Base-by-base conservation (phyloP, 169 alveolate genomes). In the Fabrea salina region DNA sequence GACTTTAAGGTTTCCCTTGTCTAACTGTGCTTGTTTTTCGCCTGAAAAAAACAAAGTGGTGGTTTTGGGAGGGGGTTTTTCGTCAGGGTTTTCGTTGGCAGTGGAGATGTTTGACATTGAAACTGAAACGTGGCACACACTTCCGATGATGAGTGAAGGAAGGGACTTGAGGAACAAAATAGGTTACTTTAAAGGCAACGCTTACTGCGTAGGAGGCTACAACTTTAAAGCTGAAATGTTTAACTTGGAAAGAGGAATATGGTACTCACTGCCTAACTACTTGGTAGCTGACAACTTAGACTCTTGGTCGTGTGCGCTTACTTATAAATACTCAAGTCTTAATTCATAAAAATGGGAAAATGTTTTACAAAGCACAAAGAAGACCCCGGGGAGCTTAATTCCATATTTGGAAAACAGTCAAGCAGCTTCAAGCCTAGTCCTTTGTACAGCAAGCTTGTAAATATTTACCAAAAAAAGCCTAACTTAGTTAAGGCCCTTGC, bases 91-190 rank as follows among this genome's bases (percentile, higher is more conserved):
- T 64, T 82, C 89, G 5, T 79, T 67, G n/a, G 76, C 85, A 59
- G 87, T 86, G 5, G 79, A 86, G 57, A 75, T 77, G 80, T 64
- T 84, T 37, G 91, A 89, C 71, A 71, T 86, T 3, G 85, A 86
- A n/a, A 81, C 61, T 6, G 54, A 74, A 33, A 68, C 61, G 39
- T 74, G 86, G 82, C 59, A 47, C 37, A 30, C 82, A 5, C 51
- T 86, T 2, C 86, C 90, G 0, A 57, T 41, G 16, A 89, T 89
- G 92, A 82, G 61, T 64, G 94, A 89, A 64, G 94, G 94, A 25
- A 89, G 92, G 79, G 94, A 89, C 49, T 56, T 89, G n/a, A 83
- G 94, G 44, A 89, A 89, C 66, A 89, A 89, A 64, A 80, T 86
- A 4, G 84, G 82, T 13, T 78, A 51, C 37, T 74, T 50, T 64